A percentile compares a stretch with the other conserved stretches of the same genome.
These are phyloP conservation scores for Annulohypoxylon moriforme DNA, from an alignment of 495 filamentous ascomycete species.

Conservation along the genomic window DNA sequence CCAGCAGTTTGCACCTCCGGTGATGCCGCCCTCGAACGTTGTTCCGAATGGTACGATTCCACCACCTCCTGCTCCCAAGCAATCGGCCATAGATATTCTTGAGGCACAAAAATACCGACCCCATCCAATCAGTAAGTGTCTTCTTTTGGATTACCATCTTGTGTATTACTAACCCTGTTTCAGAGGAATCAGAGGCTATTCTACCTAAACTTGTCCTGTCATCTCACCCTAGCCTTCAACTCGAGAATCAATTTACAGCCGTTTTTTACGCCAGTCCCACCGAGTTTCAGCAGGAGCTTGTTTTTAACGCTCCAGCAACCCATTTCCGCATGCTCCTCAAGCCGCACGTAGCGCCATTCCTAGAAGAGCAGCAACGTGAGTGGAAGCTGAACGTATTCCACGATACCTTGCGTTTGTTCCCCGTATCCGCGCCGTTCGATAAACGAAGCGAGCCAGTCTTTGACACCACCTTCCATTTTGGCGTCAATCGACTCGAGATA, in stretches of 20 bases:
- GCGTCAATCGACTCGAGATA: constrained; percentile 73
- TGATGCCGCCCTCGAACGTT: constrained; percentile 42
- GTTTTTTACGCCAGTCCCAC: constrained; percentile 70
- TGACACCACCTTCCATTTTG: constrained; percentile 69
- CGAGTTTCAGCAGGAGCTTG: constrained; percentile 73
- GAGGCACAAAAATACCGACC: constrained; percentile 45
- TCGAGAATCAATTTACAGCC: constrained; percentile 63
- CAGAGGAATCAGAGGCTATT: constrained; percentile 64
- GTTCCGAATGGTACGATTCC: constrained; percentile 51
- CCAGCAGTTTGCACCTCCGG: constrained; percentile 47
- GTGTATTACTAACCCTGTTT: constrained; percentile 43
- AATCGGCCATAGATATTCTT: constrained; percentile 39
- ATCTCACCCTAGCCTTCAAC: constrained; percentile 71
- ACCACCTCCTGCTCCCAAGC: constrained; percentile 41
- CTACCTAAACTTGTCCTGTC: constrained; percentile 72
- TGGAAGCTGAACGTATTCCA: constrained; percentile 72
- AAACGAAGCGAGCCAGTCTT: constrained; percentile 63
- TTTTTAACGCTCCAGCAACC: constrained; percentile 69
- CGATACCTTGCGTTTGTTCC: constrained; percentile 57
- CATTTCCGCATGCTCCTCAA: constrained; percentile 74
- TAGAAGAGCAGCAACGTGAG: constrained; percentile 66
- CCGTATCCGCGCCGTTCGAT: constrained; percentile 33
- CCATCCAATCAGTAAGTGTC: constrained; percentile 37
- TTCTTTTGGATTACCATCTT: constrained; percentile 45
- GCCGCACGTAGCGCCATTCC: constrained; percentile 65